Conservation (phyloP, 768 basidiomycete species). For the Collybia mongolica region DNA sequence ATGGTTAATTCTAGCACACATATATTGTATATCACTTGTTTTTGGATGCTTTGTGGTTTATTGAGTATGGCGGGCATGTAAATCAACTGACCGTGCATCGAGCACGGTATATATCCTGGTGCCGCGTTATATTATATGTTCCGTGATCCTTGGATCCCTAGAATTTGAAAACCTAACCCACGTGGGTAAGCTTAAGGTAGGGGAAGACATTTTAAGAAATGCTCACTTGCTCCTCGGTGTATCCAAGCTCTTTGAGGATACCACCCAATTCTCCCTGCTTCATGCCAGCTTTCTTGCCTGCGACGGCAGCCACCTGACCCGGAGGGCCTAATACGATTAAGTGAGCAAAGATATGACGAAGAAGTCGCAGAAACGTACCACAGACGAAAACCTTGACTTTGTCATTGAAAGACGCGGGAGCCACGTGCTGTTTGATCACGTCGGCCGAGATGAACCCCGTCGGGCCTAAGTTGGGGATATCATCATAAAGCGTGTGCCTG, state of each 20-base stretch:
- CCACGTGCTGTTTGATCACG: constrained; percentile 71
- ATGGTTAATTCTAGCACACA: too few species aligned
- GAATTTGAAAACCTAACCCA: constrained; percentile 39
- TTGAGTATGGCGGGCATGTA: too few species aligned
- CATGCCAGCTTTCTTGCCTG: constrained; percentile 86
- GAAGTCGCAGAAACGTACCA: constrained; percentile 46
- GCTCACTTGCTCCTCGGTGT: constrained; percentile 78
- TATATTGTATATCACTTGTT: too few species aligned
- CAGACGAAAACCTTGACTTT: constrained; percentile 91
- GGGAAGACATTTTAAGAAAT: background rate
- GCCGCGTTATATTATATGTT: background rate
- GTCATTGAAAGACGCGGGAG: constrained; percentile 58
- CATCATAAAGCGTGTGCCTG: background rate
- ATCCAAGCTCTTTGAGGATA: constrained; percentile 85
- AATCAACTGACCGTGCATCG: too few species aligned
- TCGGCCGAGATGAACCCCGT: constrained; percentile 76
- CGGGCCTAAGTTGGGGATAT: constrained; percentile 37
- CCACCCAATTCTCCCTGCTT: constrained; percentile 85
- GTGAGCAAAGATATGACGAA: constrained; percentile 4
- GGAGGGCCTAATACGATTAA: constrained; percentile 60
- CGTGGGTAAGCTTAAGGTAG: background rate
- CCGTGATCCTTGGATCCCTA: constrained; percentile 11
- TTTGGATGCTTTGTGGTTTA: too few species aligned
- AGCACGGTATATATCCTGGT: background rate
- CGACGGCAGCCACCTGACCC: constrained; percentile 81